Percentiles rank a stretch among this genome's conserved stretches.
Conservation (phyloP, 2,329 filamentous ascomycete species). For the Epichloe baconii region DNA sequence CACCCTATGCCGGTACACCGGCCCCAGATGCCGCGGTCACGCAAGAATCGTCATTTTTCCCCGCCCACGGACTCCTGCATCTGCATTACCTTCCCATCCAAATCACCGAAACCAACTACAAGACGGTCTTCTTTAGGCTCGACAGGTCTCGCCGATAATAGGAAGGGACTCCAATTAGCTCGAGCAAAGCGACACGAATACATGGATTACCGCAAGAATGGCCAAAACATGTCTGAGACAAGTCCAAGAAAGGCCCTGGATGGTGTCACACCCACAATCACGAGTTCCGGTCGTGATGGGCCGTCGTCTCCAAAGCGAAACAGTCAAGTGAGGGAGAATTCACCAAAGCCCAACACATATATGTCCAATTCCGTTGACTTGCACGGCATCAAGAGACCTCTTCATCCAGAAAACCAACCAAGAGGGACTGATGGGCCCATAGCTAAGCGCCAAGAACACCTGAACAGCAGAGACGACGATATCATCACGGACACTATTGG, state of each 20-base stretch:
- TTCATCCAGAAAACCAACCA: conserved; percentile 1
- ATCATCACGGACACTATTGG: conserved; percentile 86
- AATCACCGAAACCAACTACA: background rate
- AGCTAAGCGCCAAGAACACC: conserved; percentile 10
- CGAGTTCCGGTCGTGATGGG: conserved; percentile 8
- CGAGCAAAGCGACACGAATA: background rate
- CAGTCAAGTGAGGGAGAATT: background rate
- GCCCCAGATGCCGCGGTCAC: conserved; percentile 8
- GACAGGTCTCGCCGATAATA: background rate
- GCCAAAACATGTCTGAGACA: background rate
- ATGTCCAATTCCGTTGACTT: background rate
- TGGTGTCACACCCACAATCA: background rate
- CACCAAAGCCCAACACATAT: background rate
- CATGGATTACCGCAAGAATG: background rate
- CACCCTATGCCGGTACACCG: conserved; percentile 27
- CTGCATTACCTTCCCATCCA: background rate
- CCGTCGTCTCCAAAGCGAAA: conserved; percentile 9
- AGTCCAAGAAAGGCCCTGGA: background rate
- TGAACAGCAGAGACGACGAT: conserved; percentile 33
- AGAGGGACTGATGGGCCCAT: conserved; percentile 2
- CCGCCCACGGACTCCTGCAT: background rate
- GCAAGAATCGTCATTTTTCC: conserved; percentile 9
- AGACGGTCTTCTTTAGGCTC: background rate
- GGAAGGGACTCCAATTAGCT: background rate
- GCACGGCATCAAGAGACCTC: conserved; percentile 23